Percentiles rank a stretch among this genome's conserved stretches.
These are phyloP conservation scores for Lasiodiplodia sp. DNA, from an alignment of 2,329 filamentous ascomycete genomes.

Conservation along the genomic window DNA sequence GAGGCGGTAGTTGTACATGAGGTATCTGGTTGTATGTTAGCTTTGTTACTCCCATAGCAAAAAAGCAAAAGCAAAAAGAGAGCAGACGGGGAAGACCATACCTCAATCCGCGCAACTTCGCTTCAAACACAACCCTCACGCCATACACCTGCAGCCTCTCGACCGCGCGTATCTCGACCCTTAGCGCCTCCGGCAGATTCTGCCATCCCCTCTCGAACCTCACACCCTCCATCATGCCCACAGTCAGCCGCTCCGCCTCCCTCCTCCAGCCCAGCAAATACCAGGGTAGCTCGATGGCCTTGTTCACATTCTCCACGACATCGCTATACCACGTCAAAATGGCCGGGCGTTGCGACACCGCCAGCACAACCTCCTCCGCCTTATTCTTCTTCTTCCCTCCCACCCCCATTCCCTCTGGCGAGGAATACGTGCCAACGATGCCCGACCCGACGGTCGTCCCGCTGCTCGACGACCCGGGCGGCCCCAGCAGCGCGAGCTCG, in stretches of 20 bases:
- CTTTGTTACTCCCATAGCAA: neutral
- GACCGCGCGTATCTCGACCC: conserved; percentile 74
- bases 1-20: conserved; percentile 86
- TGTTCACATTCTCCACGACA: conserved; percentile 67
- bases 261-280: conserved; percentile 71
- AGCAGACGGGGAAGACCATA: conserved; percentile 39
- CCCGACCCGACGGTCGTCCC: neutral
- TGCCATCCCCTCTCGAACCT: conserved; percentile 65
- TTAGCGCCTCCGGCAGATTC: conserved; percentile 62
- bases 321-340: conserved; percentile 82
- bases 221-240: conserved; percentile 77
- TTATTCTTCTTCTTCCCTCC: neutral
- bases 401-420: neutral
- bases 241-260: conserved; percentile 68
- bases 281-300: conserved; percentile 69
- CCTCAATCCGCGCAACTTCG: conserved; percentile 75
- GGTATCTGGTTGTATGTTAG: conserved; percentile 61
- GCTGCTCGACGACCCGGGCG: conserved; percentile 19
- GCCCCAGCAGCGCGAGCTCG: conserved; percentile 70
- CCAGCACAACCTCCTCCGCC: neutral
- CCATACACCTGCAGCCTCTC: conserved; percentile 79
- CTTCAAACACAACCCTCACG: conserved; percentile 72
- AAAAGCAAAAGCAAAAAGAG: neutral
- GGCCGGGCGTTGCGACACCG: conserved; percentile 63
- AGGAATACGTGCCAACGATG: neutral